These are phyloP conservation scores for Talaromyces liani DNA, from an alignment of 495 filamentous ascomycete species.

Conservation along the genomic window DNA sequence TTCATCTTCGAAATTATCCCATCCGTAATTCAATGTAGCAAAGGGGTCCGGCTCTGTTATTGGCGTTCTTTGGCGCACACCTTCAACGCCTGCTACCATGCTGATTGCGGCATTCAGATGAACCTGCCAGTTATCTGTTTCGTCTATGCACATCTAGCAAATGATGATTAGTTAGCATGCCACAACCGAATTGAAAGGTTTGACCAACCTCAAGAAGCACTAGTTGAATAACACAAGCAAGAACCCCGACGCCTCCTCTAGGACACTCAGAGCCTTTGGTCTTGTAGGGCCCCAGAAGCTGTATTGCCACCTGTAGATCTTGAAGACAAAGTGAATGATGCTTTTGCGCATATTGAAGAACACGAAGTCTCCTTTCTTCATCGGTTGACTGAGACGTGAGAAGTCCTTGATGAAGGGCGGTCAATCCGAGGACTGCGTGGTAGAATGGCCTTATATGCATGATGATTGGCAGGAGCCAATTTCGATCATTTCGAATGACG, in stretches of 20 bases:
- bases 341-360: not conserved
- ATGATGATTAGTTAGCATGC: not conserved
- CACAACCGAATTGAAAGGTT: not conserved
- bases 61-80: not conserved
- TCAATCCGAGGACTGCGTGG: not conserved
- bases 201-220: not conserved
- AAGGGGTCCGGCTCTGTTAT: not conserved
- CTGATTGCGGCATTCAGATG: not conserved
- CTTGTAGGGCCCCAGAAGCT: not conserved
- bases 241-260: not conserved
- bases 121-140: not conserved
- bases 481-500: not conserved
- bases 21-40: not conserved
- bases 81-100: not conserved
- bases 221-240: slow-evolving; percentile 1
- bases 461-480: not conserved
- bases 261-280: not conserved
- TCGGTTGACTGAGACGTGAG: not conserved
- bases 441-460: slow-evolving; percentile 1
- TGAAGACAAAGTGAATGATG: not conserved
- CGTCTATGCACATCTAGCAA: not conserved
- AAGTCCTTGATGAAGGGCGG: not conserved
- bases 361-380: not conserved
- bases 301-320: not conserved
- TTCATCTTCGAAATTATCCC: not conserved